Base-by-base conservation (phyloP, 2,329 filamentous ascomycete genomes). In the Sporothrix variecibatus region DNA sequence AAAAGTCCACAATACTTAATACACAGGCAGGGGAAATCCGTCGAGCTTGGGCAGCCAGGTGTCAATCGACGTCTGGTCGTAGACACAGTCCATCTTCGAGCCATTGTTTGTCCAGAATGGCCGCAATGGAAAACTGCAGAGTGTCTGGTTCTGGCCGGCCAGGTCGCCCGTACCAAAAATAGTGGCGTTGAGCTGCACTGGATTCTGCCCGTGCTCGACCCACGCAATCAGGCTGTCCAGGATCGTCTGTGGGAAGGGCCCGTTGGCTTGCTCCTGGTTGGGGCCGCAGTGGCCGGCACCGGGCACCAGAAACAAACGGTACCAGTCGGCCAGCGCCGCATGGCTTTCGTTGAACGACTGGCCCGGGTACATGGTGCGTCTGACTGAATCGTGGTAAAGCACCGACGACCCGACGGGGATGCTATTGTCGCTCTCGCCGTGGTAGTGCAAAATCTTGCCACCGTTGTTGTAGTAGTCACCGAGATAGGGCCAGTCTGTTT, bases 361-460 rank as follows among this genome's bases (percentile, higher is more conserved):
- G n/a, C 56, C 62, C 1, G 77, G 75, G 60, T 78, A 77, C 86
- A 88, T 88, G 77, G 83, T 81, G 4, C 78, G 78, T n/a, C 86
- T 83, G 20, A 89, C 87, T 8, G 85, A 83, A 71, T 89, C 82
- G 20, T 76, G 74, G 67, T 78, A 78, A 11, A 75, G 38, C 1
- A 87, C 83, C 0, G 86, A 87, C 0, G 84, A 85, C 1, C 80
- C 85, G 0, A 86, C 78, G 5, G 87, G 86, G 72, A 89, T 82
- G 12, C 80, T 81, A 7, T 80, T 78, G 77, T 88, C 87, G 0
- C 84, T 83, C 78, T 88, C 86, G 67, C 86, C 87, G 78, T 88
- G 87, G 79, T 83, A 86, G 76, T 86, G 85, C 2, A 89, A 80
- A 8, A 89, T 77, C 77, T 88, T 89, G 34, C 85, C 85, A 26